A percentile compares a stretch with the other conserved stretches of the same genome.
These are phyloP conservation scores for Candida nanaspora DNA, from an alignment of 805 yeast species.

Conservation along the genomic window DNA sequence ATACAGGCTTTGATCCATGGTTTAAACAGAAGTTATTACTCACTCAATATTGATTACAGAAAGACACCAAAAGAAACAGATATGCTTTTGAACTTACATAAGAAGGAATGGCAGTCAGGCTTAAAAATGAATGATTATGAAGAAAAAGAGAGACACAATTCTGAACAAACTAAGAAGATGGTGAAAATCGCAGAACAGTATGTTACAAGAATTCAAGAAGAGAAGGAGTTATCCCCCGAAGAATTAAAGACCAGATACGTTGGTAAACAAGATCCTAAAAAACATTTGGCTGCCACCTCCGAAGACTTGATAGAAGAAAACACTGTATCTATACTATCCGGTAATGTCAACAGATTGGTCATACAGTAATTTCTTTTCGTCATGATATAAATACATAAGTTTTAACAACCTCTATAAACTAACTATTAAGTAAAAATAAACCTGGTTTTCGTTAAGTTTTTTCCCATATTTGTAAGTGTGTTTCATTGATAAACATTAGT, in stretches of 20 bases:
- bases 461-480: slow-evolving; percentile 66
- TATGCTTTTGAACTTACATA: slow-evolving; percentile 90
- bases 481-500: slow-evolving; percentile 53
- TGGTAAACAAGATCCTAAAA: slow-evolving; percentile 98
- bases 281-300: slow-evolving; percentile 87
- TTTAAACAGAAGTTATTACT: slow-evolving; percentile 91
- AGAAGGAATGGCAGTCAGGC: slow-evolving; percentile 94
- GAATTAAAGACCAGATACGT: slow-evolving; percentile 93
- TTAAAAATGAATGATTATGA: slow-evolving; percentile 70
- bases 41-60: slow-evolving; percentile 88
- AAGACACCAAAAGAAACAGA: slow-evolving; percentile 89
- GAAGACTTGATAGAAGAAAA: slow-evolving; percentile 84
- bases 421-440: background rate
- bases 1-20: slow-evolving; percentile 97
- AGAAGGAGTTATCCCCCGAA: slow-evolving; percentile 78
- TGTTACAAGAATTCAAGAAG: slow-evolving; percentile 87
- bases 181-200: slow-evolving; percentile 87
- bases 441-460: slow-evolving; percentile 6
- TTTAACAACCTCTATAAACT: background rate
- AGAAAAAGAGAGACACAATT: slow-evolving; percentile 67
- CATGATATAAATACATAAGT: background rate
- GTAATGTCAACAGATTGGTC: slow-evolving; percentile 85
- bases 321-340: slow-evolving; percentile 77
- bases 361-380: slow-evolving; percentile 43
- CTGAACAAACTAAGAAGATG: slow-evolving; percentile 67